Evolutionary conservation across 2,329 filamentous ascomycete genomes (phyloP), one percentile per base, ranked within the genome.

Genomic region (Tolypocladium guangdongense): DNA sequence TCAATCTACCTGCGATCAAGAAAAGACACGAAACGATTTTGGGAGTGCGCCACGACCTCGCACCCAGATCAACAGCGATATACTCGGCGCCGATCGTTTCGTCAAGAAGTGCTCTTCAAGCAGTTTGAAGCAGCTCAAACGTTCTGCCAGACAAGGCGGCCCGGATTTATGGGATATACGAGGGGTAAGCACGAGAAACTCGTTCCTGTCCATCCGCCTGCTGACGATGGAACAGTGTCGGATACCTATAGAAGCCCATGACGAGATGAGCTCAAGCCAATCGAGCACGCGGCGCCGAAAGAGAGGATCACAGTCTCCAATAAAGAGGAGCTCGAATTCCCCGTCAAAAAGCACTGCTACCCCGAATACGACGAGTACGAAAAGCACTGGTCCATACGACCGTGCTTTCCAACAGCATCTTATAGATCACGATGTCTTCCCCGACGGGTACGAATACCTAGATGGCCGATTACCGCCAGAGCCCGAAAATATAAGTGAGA

Each of bases 401-500:
- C 41, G 49, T 35, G 51, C 47, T 24, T 63, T 62, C n/a, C 50
- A 56, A 30, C 58, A 62, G 53, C 57, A 62, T 41, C 46, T 61
- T 3, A 56, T 59, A 18, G 54, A 60, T 41, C 38, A 60, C 32
- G 24, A 52, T 2, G 56, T 62, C 22, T 59, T 55, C 12, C 58
- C 58, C 16, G 0, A 39, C 30, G 33, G 32, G 1, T 59, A 62
- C 38, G 49, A 52, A 20, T 58, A 57, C 50, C 59, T 54, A 11
- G 54, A 61, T 37, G 58, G 57, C 20, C 20, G 32, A 16, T 37
- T 37, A 14, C 50, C 48, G 16, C 49, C 56, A 22, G 20, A 57
- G n/a, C 62, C 57, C 18, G 55, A 56, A 3, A 63, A 62, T n/a
- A 52, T 59, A 11, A 52, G 56, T 7, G 59, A 63, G 8, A 63